Evolutionary conservation across 768 basidiomycete species (phyloP).

Genomic region (Lactarius quietus): DNA sequence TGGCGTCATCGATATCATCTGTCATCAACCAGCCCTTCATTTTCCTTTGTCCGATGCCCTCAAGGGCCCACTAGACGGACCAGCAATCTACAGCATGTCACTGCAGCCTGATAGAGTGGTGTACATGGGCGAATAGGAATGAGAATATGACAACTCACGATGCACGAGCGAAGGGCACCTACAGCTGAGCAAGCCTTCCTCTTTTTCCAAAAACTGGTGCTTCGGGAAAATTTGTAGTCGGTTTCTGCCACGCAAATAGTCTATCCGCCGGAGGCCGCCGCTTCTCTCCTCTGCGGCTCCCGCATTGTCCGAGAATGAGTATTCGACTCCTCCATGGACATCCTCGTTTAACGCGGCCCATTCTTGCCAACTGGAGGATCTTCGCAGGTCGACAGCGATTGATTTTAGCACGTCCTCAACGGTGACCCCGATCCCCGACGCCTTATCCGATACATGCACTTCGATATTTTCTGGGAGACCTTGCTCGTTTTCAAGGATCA

Average conservation of each 20-base stretch:
- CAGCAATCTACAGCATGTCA: not conserved
- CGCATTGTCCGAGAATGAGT: constrained; percentile 9
- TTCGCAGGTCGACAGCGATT: constrained; percentile 9
- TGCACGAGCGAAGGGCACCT: constrained; percentile 1
- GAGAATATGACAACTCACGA: constrained; percentile 6
- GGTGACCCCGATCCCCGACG: constrained; percentile 8
- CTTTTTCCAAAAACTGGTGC: constrained; percentile 2
- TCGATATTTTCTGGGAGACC: constrained; percentile 21
- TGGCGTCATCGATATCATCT: no score
- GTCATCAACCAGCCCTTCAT: constrained; percentile 4
- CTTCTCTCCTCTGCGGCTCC: constrained; percentile 13
- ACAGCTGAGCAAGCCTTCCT: constrained; percentile 2
- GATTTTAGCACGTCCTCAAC: constrained; percentile 17
- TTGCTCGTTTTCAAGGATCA: constrained; percentile 16
- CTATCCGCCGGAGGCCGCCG: constrained; percentile 13
- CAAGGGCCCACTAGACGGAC: not conserved
- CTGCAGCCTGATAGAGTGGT: not conserved
- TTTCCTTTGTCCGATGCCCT: constrained; percentile 10
- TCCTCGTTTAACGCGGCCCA: constrained; percentile 17
- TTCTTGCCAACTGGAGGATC: constrained; percentile 18
- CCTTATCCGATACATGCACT: constrained; percentile 10
- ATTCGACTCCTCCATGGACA: constrained; percentile 13
- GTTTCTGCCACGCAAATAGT: constrained; percentile 19
- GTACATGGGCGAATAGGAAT: not conserved
- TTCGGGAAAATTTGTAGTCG: constrained; percentile 18